These are phyloP conservation scores for Dovyalis caffra DNA, from an alignment of 345 rosid genomes.

Conservation along the genomic window DNA sequence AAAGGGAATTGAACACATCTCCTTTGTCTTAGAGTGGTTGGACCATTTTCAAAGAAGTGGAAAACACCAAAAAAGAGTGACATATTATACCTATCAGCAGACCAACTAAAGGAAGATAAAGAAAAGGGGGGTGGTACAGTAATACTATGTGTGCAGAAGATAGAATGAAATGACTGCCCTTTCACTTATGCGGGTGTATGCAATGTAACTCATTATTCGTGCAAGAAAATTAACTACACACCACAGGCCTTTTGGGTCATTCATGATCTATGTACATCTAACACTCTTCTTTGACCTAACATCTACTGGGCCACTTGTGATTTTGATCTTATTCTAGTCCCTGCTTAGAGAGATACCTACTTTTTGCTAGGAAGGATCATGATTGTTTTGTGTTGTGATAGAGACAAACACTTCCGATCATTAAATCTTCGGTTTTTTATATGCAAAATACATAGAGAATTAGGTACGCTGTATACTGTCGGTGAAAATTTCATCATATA, in stretches of 20 bases:
- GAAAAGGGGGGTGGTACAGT: background rate
- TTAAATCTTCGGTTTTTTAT: too few species aligned
- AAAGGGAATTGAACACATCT: background rate
- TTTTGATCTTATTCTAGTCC: background rate
- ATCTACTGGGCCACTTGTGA: background rate
- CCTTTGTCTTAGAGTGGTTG: constrained; percentile 7
- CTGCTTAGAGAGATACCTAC: background rate
- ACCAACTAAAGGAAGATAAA: background rate
- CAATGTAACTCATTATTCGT: constrained; percentile 18
- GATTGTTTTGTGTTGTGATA: background rate
- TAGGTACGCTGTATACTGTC: too few species aligned
- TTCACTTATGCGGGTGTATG: background rate
- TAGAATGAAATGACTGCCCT: background rate
- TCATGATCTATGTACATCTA: background rate
- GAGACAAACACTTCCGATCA: background rate
- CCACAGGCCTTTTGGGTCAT: background rate
- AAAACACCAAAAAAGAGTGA: background rate
- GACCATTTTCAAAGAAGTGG: constrained; percentile 9
- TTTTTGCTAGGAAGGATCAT: background rate
- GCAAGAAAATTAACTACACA: background rate
- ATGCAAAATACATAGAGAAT: too few species aligned
- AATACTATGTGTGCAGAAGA: background rate
- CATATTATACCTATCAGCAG: background rate
- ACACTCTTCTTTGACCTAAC: background rate
- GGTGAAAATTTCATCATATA: background rate